Evolutionary conservation across 768 basidiomycete genomes (phyloP), one percentile per base, ranked within the genome.

Genomic region (Phaffia australis): DNA sequence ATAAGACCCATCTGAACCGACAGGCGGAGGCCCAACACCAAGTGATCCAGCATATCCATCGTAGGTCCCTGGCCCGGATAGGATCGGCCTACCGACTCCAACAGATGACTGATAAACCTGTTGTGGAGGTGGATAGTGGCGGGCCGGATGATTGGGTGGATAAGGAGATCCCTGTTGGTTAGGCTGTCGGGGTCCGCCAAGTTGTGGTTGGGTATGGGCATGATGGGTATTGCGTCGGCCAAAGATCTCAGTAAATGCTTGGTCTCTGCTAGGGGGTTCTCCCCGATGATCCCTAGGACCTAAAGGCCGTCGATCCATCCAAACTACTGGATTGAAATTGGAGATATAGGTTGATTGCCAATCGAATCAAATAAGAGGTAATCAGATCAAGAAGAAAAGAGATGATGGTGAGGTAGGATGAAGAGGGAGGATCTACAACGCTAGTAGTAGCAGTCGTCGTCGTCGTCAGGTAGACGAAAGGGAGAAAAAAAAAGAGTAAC

Each of bases 161-260:
- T 9, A n/a, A 5, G 5, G 42, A 9, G 52, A 25, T 18, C 29
- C 49, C 51, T 52, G 64, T 49, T 58, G 54, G 30, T 61, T 30
- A 7, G 23, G 60, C 16, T 21, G 19, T 1, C 56, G 9, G 3
- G 30, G 29, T 15, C 29, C 56, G 8, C 11, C 56, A 21, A n/a
- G 56, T 55, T 63, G 62, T 15, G 51, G 64, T 23, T 65, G 64
- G 7, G 66, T 49, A 48, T 58, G 47, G 42, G 59, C 56, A 46
- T 69, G 60, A 48, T 69, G 67, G 2, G 67, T 69, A 57, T 63
- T 63, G 42, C 67, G 21, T 21, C 62, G 48, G 16, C 67, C 67
- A 60, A 69, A 69, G 67, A 69, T 69, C 50, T 69, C 62, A 15
- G 67, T 63, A 62, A 69, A 69, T 50, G 67, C 67, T 46, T 69